These are phyloP conservation scores for Oryza rufipogon DNA, from an alignment of 176 grass and related monocot species.

Conservation along the genomic window DNA sequence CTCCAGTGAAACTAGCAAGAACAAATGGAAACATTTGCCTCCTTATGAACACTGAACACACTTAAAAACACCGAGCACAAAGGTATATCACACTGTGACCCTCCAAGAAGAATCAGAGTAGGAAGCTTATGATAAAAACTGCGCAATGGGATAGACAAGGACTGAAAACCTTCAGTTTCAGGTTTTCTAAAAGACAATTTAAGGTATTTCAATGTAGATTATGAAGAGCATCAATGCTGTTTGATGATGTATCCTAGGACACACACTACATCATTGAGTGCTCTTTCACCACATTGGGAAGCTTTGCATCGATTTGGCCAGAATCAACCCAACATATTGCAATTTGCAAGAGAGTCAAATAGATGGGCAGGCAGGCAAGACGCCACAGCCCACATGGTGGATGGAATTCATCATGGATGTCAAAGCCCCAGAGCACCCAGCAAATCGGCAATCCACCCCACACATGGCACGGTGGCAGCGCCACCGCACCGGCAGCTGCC, in stretches of 20 bases:
- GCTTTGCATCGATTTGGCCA: neutral
- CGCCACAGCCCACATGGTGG: neutral
- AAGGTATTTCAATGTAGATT: neutral
- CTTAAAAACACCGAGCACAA: too few relatives aligned
- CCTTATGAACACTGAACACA: neutral
- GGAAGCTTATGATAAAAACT: neutral
- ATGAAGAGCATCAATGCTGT: neutral
- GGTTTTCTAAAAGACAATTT: neutral
- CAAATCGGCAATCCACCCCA: neutral
- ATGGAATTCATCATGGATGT: neutral
- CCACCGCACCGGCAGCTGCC: conserved; percentile 48
- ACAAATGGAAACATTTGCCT: neutral
- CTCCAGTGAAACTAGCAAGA: neutral
- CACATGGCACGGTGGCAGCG: neutral
- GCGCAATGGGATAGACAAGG: neutral
- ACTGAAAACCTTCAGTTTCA: neutral
- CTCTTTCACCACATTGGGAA: neutral
- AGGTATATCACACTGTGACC: too few relatives aligned
- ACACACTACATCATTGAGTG: neutral
- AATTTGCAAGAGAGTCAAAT: neutral
- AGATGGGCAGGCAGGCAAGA: neutral
- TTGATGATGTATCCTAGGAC: neutral
- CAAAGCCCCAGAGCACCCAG: neutral
- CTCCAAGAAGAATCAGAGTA: neutral
- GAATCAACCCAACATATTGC: neutral